A percentile compares a stretch with the other conserved stretches of the same genome.
Evolutionary conservation across 257 asterid genomes (phyloP).

Genomic region (Solanum clarkiae): DNA sequence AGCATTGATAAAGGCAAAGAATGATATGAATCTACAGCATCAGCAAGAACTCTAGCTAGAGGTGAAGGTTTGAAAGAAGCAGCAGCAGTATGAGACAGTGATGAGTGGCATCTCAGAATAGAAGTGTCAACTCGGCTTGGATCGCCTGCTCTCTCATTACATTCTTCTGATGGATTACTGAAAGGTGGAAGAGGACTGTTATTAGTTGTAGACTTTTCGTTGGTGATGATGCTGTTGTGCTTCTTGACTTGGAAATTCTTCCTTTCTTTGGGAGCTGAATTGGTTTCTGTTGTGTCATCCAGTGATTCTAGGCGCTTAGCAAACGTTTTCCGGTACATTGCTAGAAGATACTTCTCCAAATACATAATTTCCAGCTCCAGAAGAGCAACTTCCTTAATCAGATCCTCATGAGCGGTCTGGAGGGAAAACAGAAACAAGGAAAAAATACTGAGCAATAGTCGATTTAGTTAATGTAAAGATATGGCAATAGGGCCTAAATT

Average conservation of each 20-base stretch:
- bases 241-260: constrained; percentile 2
- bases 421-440: neutral
- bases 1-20: constrained; percentile 83
- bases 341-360: constrained; percentile 71
- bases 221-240: constrained; percentile 3
- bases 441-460: neutral
- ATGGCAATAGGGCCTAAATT: no score
- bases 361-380: constrained; percentile 63
- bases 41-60: constrained; percentile 21
- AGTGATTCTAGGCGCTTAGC: constrained; percentile 24
- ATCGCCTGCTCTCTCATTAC: constrained; percentile 14
- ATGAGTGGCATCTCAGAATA: constrained; percentile 62
- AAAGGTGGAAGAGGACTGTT: constrained; percentile 1
- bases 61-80: constrained; percentile 44
- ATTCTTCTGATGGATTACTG: neutral
- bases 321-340: constrained; percentile 45
- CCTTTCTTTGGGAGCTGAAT: constrained; percentile 6
- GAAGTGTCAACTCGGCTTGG: constrained; percentile 38
- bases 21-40: constrained; percentile 46
- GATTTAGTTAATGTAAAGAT: neutral
- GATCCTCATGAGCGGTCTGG: constrained; percentile 62
- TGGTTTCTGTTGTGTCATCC: constrained; percentile 5
- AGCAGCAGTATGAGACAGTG: constrained; percentile 57
- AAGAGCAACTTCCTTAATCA: constrained; percentile 51
- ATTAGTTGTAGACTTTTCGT: constrained; percentile 6